phyloP scores from a whole-genome alignment of 2,329 filamentous ascomycete species.

The Hymenoscyphus scutula region DNA sequence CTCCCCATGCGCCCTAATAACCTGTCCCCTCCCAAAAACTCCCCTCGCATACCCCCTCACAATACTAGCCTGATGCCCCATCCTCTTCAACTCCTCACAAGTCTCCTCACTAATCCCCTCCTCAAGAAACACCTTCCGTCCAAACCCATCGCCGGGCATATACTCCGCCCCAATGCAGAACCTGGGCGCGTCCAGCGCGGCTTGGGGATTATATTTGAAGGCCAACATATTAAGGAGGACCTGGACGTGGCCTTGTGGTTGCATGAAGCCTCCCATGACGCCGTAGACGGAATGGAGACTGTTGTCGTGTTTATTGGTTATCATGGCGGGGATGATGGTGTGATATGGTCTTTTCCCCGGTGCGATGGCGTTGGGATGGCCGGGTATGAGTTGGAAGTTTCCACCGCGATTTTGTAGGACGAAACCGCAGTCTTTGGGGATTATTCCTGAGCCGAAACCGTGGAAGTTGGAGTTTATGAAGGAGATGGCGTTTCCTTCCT shows the following conservation, averaged over 20 bases:
- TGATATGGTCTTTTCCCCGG: slow-evolving; percentile 91
- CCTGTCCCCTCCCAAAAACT: slow-evolving; percentile 82
- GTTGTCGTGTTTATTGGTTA: slow-evolving; percentile 73
- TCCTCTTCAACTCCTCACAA: slow-evolving; percentile 60
- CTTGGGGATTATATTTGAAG: slow-evolving; percentile 78
- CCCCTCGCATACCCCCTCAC: slow-evolving; percentile 63
- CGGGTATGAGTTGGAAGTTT: slow-evolving; percentile 71
- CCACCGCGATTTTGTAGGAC: slow-evolving; percentile 90
- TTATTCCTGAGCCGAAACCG: slow-evolving; percentile 83
- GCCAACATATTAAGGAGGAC: slow-evolving; percentile 86
- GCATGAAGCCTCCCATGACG: slow-evolving; percentile 98
- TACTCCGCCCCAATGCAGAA: slow-evolving; percentile 75
- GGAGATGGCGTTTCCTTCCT: slow-evolving; percentile 81
- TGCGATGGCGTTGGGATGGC: slow-evolving; percentile 77
- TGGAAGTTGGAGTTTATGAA: slow-evolving; percentile 97
- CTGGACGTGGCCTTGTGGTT: slow-evolving; percentile 94
- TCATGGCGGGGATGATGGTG: slow-evolving; percentile 92
- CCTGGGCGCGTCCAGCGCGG: slow-evolving; percentile 86
- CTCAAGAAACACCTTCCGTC: slow-evolving; percentile 70
- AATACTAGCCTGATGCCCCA: slow-evolving; percentile 74
- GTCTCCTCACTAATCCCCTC: slow-evolving; percentile 73
- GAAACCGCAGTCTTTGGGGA: slow-evolving; percentile 85
- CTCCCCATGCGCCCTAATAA: slow-evolving; percentile 77
- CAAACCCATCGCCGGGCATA: slow-evolving; percentile 59
- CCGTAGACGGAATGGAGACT: slow-evolving; percentile 84